Conservation (phyloP, 2,329 filamentous ascomycete genomes). For the Phoma sp. region DNA sequence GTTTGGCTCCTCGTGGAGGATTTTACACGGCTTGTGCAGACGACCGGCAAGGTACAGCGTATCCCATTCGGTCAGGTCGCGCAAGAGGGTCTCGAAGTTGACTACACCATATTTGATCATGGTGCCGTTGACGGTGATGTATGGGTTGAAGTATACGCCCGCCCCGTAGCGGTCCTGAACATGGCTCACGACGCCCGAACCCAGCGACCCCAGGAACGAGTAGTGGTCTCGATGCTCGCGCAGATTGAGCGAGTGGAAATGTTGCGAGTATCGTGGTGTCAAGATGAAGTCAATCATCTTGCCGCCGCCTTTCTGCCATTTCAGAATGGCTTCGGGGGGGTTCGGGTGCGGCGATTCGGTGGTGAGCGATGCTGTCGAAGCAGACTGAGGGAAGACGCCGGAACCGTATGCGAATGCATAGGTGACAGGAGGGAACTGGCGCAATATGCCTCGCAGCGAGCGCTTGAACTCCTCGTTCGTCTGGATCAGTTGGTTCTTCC, state of each 20-base stretch:
- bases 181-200: slow-evolving; percentile 81
- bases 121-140: slow-evolving; percentile 90
- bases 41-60: slow-evolving; percentile 95
- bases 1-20: slow-evolving; percentile 88
- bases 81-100: slow-evolving; percentile 86
- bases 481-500: slow-evolving; percentile 90
- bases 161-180: slow-evolving; percentile 90
- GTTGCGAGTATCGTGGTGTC: slow-evolving; percentile 89
- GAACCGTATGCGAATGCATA: slow-evolving; percentile 98
- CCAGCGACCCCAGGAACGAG: slow-evolving; percentile 80
- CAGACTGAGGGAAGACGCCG: slow-evolving; percentile 86
- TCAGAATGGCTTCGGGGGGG: slow-evolving; percentile 78
- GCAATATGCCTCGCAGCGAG: slow-evolving; percentile 81
- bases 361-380: slow-evolving; percentile 53
- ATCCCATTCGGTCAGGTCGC: slow-evolving; percentile 88
- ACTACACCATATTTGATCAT: slow-evolving; percentile 98
- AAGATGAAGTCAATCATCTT: slow-evolving; percentile 99
- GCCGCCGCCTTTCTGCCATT: slow-evolving; percentile 83
- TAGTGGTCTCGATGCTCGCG: slow-evolving; percentile 90
- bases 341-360: slow-evolving; percentile 77
- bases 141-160: slow-evolving; percentile 97
- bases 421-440: slow-evolving; percentile 92
- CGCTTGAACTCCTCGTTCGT: slow-evolving; percentile 97
- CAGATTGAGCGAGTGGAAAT: slow-evolving; percentile 96
- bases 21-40: slow-evolving; percentile 97